Conservation (phyloP, 2,329 filamentous ascomycete species). For the Claviceps paspali region DNA sequence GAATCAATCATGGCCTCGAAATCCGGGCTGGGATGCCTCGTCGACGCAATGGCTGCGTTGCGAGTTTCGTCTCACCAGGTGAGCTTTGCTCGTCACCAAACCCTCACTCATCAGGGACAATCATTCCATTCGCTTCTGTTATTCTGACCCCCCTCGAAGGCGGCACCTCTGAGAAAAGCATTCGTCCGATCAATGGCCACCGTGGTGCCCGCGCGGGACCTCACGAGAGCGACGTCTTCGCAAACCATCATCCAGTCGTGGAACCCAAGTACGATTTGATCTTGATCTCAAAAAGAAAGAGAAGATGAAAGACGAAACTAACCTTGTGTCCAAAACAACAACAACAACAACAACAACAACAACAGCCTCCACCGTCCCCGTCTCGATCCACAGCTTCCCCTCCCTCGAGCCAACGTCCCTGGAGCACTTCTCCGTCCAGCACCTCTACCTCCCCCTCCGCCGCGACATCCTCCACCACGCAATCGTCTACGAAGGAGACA, state of each 20-base stretch:
- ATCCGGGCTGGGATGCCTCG: constrained; percentile 33
- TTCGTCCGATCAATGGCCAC: constrained; percentile 43
- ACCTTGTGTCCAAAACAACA: no score
- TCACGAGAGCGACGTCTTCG: constrained; percentile 19
- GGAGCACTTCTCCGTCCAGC: constrained; percentile 62
- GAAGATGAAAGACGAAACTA: background rate
- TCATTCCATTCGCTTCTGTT: no score
- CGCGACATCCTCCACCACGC: constrained; percentile 87
- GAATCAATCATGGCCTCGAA: constrained; percentile 10
- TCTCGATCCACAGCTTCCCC: constrained; percentile 85
- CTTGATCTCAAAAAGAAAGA: background rate
- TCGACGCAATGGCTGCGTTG: constrained; percentile 36
- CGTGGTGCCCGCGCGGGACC: constrained; percentile 24
- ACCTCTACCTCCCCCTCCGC: constrained; percentile 75
- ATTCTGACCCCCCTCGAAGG: constrained; percentile 13
- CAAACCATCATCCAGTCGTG: constrained; percentile 25
- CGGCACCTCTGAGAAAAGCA: constrained; percentile 20
- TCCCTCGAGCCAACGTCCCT: constrained; percentile 69
- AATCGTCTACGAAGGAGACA: constrained; percentile 83
- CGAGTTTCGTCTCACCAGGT: constrained; percentile 29
- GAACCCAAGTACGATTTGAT: constrained; percentile 30
- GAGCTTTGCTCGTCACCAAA: no score
- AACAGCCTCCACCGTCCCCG: constrained; percentile 50
- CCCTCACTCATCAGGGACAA: no score
- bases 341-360: no score